Conservation (phyloP, 345 rosid species). For the Streptanthus diversifolius region DNA sequence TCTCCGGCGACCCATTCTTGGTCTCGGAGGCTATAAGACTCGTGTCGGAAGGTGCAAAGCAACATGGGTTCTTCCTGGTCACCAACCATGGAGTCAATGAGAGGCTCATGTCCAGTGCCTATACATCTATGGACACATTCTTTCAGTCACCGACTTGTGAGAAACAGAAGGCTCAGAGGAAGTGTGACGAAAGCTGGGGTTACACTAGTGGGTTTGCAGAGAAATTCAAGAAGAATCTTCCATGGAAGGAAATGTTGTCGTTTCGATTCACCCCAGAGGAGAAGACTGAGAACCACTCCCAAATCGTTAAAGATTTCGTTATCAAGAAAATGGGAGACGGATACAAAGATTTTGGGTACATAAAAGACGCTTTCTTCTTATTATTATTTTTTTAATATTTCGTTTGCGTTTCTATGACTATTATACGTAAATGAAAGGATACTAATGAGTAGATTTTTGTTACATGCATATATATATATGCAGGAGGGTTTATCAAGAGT, state of each 20-base stretch:
- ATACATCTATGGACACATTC: neutral
- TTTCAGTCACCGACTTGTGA: neutral
- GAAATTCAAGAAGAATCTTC: neutral
- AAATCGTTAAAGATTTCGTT: neutral
- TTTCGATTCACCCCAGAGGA: neutral
- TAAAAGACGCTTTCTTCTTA: neutral
- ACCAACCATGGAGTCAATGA: constrained; percentile 16
- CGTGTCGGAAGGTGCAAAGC: neutral
- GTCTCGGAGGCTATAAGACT: constrained; percentile 1
- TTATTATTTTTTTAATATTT: neutral
- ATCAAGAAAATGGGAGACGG: neutral
- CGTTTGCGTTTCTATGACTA: neutral
- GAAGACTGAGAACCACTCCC: neutral
- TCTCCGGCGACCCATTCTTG: neutral
- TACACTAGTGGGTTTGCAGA: neutral
- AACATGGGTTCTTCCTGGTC: constrained; percentile 9
- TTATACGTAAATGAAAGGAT: neutral
- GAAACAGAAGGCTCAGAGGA: constrained; percentile 8
- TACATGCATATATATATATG: neutral
- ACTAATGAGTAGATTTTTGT: neutral
- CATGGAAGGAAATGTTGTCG: constrained; percentile 4
- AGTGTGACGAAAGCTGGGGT: neutral
- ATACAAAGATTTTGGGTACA: neutral
- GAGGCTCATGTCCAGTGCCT: neutral
- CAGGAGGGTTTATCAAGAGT: neutral